Conservation (phyloP, 164 flowering plant genomes). For the Vitis amurensis region DNA sequence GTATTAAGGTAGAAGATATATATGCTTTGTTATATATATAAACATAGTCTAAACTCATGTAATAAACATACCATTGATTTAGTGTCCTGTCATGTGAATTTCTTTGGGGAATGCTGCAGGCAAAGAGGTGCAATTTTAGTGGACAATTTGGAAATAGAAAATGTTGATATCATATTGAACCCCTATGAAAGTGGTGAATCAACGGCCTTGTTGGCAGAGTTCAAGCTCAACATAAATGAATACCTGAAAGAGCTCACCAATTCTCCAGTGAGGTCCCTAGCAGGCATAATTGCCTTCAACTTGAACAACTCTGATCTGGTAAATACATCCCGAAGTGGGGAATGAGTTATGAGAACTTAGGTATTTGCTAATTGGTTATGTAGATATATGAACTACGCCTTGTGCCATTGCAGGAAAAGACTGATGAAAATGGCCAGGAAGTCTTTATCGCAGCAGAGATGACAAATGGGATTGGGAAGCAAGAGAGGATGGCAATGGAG, state of each 20-base stretch:
- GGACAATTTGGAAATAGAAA: slow-evolving; percentile 34
- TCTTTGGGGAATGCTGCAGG: slow-evolving; percentile 17
- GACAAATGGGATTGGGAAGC: too few relatives aligned
- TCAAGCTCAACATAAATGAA: slow-evolving; percentile 28
- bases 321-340: neutral
- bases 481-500: too few relatives aligned
- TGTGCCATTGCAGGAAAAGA: too few relatives aligned
- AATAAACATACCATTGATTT: too few relatives aligned
- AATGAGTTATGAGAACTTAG: too few relatives aligned
- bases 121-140: slow-evolving; percentile 37
- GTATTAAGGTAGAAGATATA: slow-evolving; percentile 26
- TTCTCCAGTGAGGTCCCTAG: slow-evolving; percentile 38
- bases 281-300: slow-evolving; percentile 39
- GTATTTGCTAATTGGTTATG: too few relatives aligned
- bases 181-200: slow-evolving; percentile 18
- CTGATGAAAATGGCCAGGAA: too few relatives aligned
- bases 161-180: slow-evolving; percentile 18
- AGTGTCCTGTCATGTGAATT: too few relatives aligned
- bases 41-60: too few relatives aligned
- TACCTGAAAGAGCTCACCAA: slow-evolving; percentile 26
- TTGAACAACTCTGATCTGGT: slow-evolving; percentile 25
- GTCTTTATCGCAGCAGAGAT: too few relatives aligned
- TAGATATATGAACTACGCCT: too few relatives aligned
- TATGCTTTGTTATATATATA: too few relatives aligned
- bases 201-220: slow-evolving; percentile 25